These are phyloP conservation scores for Prunus davidiana DNA, from an alignment of 306 rosid genomes.

Conservation along the genomic window DNA sequence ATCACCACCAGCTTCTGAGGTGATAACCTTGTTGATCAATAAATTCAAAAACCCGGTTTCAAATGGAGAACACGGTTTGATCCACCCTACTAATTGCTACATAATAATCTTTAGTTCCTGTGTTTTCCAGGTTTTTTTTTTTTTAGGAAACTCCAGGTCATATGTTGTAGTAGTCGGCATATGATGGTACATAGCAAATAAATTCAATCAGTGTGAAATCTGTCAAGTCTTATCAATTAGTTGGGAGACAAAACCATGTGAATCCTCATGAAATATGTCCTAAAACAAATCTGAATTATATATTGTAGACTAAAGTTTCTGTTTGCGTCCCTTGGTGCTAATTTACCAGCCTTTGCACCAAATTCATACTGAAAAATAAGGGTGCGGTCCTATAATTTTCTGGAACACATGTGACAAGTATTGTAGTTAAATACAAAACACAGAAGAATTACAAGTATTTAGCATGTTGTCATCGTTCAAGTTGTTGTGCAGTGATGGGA, in stretches of 20 bases:
- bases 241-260: slow-evolving; percentile 29
- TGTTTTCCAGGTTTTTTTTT: not conserved
- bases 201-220: not conserved
- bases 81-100: not conserved
- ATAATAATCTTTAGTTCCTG: not conserved
- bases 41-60: not conserved
- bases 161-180: not conserved
- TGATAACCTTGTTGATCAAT: not conserved
- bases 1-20: not conserved
- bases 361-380: no score
- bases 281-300: not conserved
- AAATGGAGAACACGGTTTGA: not conserved
- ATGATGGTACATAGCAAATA: slow-evolving; percentile 3
- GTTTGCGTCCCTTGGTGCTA: not conserved
- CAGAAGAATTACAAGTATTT: not conserved
- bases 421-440: no score
- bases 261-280: slow-evolving; percentile 14
- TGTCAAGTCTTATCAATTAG: not conserved
- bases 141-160: not conserved
- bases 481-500: not conserved
- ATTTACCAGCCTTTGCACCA: not conserved
- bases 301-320: not conserved
- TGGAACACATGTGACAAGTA: no score
- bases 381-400: no score
- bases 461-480: not conserved